phyloP scores from a whole-genome alignment of 1,284 basidiomycete genomes.

The Cutaneotrichosporon cavernicola region DNA sequence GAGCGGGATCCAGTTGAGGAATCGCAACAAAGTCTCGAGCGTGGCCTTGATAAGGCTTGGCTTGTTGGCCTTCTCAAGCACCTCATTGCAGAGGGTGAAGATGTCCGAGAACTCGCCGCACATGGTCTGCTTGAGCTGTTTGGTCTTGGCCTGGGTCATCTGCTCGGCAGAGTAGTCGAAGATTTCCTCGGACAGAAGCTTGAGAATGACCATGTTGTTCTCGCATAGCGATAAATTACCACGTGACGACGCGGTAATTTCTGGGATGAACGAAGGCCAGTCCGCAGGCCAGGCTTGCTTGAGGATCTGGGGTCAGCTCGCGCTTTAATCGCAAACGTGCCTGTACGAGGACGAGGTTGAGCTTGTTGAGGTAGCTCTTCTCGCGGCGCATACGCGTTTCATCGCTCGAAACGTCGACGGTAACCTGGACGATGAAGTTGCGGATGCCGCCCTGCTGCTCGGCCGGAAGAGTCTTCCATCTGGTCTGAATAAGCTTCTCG shows the following conservation, averaged over 20 bases:
- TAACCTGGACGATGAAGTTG: slow-evolving; percentile 93
- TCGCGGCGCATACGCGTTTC: slow-evolving; percentile 82
- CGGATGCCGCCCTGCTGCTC: slow-evolving; percentile 93
- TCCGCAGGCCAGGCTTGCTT: slow-evolving; percentile 99
- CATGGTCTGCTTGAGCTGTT: slow-evolving; percentile 96
- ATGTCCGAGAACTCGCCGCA: slow-evolving; percentile 95
- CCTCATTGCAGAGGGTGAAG: slow-evolving; percentile 92
- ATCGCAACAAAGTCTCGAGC: slow-evolving; percentile 90
- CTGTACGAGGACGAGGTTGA: slow-evolving; percentile 94
- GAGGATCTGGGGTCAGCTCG: slow-evolving; percentile 66
- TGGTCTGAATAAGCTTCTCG: slow-evolving; percentile 87
- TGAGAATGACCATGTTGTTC: slow-evolving; percentile 99
- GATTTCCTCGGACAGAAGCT: slow-evolving; percentile 96
- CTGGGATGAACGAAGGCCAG: slow-evolving; percentile 97
- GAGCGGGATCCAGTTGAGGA: slow-evolving; percentile 99
- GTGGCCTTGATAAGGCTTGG: slow-evolving; percentile 93
- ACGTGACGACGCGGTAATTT: slow-evolving; percentile 95
- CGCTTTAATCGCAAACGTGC: slow-evolving; percentile 54
- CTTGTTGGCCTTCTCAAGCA: slow-evolving; percentile 97
- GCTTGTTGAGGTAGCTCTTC: slow-evolving; percentile 94
- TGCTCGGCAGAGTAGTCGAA: slow-evolving; percentile 99
- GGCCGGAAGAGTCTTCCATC: slow-evolving; percentile 94
- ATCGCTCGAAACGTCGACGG: slow-evolving; percentile 88
- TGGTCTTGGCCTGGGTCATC: slow-evolving; percentile 98
- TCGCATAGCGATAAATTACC: slow-evolving; percentile 95